Base-by-base conservation (phyloP, 805 yeast species). In the Myxozyma mucilagina region DNA sequence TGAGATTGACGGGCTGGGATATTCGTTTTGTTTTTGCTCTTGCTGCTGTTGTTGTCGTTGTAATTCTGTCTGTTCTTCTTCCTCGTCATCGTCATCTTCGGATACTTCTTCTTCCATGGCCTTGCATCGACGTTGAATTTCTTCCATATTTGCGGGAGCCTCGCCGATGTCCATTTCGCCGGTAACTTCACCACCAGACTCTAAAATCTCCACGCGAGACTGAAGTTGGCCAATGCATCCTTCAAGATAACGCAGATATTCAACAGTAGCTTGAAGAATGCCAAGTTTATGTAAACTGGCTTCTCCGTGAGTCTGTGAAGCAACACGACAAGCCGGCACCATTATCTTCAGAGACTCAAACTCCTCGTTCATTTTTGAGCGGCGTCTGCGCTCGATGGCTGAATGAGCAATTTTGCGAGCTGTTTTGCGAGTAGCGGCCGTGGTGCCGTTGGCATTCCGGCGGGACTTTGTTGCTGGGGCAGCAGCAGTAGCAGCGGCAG, bases 211-310 rank as follows among this genome's bases (percentile, higher is more conserved):
- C n/a, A 62, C 52, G n/a, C 65, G 51, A 1, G 50, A 16, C 47
- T 61, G 67, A 24, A 63, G 47, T 36, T 61, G 59, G 32, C 51
- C 45, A 13, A 63, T 35, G 52, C 67, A 63, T 4, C 53, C 54
- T 71, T 88, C 91, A 52, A 89, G 77, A 69, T 87, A 87, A 63
- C 84, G 79, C 64, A 89, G 85, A 70, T 89, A 89, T 69, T 87
- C 92, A 29, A 89, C 96, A 0, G 93, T 84, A n/a, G 89, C 85
- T 72, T 89, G 91, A 45, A 89, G 75, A 34, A 89, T 87, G 3
- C 91, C 89, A 63, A 89, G 79, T 74, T 89, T 89, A 75, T 89
- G 90, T 85, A 89, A 86, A 18, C 87, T 87, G 61, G 83, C 86
- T 57, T 75, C 78, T 20, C 76, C 76, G 45, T 71, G 63, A 18